Evolutionary conservation across 2,329 filamentous ascomycete species (phyloP).

Genomic region (Fusarium secorum): DNA sequence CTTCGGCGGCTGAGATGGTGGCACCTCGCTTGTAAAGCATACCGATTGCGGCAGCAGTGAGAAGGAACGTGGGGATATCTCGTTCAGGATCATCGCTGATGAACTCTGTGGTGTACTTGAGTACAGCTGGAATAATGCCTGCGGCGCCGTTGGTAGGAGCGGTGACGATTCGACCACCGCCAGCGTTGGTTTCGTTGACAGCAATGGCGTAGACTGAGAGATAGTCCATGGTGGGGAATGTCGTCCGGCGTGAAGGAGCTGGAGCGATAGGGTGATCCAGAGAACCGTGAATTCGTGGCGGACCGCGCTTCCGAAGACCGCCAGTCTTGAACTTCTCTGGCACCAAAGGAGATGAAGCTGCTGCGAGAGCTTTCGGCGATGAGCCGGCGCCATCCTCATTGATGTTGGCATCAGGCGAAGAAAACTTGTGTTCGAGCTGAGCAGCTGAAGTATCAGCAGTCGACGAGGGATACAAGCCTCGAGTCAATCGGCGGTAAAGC

Average conservation of each 20-base stretch:
- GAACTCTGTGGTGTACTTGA: conserved; percentile 60
- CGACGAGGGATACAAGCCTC: conserved; percentile 54
- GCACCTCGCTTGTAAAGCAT: conserved; percentile 63
- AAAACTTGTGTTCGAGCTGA: conserved; percentile 19
- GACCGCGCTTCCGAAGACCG: conserved; percentile 39
- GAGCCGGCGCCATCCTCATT: conserved; percentile 5
- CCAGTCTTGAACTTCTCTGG: conserved; percentile 3
- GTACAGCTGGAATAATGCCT: conserved; percentile 59
- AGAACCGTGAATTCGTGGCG: conserved; percentile 55
- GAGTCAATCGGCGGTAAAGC: conserved; percentile 54
- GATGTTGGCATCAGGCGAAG: conserved; percentile 2
- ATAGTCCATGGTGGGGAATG: conserved; percentile 60
- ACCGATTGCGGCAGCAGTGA: conserved; percentile 59
- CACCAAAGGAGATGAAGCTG: neutral
- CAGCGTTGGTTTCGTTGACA: conserved; percentile 62
- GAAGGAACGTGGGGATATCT: conserved; percentile 57
- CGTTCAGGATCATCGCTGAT: conserved; percentile 59
- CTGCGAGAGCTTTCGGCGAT: conserved; percentile 1
- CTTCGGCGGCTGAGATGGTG: conserved; percentile 60
- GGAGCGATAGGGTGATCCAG: conserved; percentile 56
- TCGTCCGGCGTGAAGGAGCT: conserved; percentile 55
- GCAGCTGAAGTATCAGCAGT: conserved; percentile 14
- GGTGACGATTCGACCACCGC: conserved; percentile 59
- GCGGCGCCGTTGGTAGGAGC: conserved; percentile 61
- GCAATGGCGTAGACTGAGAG: conserved; percentile 60